These are phyloP conservation scores for Cystobasidiopsis lactophilus DNA, from an alignment of 768 basidiomycete species.

Conservation along the genomic window DNA sequence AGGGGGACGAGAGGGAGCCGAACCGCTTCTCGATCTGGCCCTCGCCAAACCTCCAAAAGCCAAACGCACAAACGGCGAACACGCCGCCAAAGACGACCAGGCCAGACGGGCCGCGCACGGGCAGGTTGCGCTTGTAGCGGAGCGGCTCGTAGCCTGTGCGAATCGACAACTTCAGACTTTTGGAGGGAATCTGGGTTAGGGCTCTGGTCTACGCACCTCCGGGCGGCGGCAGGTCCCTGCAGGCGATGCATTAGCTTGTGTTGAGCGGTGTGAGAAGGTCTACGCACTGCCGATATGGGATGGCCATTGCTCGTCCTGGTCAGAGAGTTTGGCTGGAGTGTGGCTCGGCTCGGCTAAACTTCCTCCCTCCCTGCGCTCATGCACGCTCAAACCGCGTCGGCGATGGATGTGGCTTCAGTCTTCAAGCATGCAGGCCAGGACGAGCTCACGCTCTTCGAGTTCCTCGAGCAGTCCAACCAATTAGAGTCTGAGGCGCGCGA, in stretches of 20 bases:
- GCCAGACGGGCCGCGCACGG: constrained; percentile 60
- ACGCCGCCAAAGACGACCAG: constrained; percentile 68
- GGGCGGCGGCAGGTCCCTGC: background rate
- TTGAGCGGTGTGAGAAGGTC: background rate
- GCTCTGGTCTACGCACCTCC: background rate
- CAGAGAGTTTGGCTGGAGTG: background rate
- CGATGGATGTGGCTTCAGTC: no score
- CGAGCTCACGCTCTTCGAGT: no score
- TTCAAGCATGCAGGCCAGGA: no score
- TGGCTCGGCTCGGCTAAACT: no score
- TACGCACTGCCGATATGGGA: background rate
- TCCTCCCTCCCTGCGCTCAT: no score
- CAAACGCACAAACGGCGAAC: constrained; percentile 61
- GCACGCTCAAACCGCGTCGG: no score
- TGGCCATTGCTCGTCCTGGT: background rate
- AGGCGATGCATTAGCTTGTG: background rate
- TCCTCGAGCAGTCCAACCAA: no score
- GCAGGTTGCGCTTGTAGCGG: constrained; percentile 89
- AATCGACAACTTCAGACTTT: background rate
- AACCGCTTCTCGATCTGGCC: constrained; percentile 86
- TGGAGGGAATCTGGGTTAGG: background rate
- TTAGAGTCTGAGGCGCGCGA: no score
- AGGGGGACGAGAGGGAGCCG: constrained; percentile 23
- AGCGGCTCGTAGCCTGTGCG: constrained; percentile 56
- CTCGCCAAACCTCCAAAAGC: constrained; percentile 74